phyloP scores from a whole-genome alignment of 2,329 filamentous ascomycete species.

The Epichloe gansuensis region DNA sequence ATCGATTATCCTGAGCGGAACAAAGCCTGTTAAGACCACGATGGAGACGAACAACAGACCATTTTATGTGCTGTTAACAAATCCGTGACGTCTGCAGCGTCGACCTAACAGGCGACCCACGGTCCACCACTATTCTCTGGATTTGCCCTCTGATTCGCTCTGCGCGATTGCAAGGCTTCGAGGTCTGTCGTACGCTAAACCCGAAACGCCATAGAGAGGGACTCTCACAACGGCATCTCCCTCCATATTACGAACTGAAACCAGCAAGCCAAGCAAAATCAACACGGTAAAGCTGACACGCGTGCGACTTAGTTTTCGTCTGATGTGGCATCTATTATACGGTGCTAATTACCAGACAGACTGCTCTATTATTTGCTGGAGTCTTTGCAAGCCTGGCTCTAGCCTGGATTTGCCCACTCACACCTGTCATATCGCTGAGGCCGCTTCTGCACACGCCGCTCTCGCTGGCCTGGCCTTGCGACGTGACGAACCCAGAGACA shows the following conservation, averaged over 20 bases:
- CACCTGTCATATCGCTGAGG: slow-evolving; percentile 1
- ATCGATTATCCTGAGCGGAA: too few species aligned
- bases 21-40: neutral
- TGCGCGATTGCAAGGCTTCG: neutral
- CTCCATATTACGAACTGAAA: neutral
- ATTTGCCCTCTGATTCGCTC: neutral
- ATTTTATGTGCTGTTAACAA: neutral
- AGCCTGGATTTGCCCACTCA: slow-evolving; percentile 5
- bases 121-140: neutral
- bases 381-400: slow-evolving; percentile 3
- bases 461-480: neutral
- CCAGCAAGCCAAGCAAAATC: neutral
- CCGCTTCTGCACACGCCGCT: slow-evolving; percentile 1
- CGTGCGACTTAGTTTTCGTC: neutral
- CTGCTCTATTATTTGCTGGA: neutral
- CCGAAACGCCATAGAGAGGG: neutral
- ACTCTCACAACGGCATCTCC: neutral
- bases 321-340: neutral
- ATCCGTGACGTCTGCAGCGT: neutral
- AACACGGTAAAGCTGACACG: slow-evolving; percentile 2
- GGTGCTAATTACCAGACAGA: neutral
- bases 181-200: neutral
- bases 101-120: neutral
- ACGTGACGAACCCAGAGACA: neutral
- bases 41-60: neutral